Base-by-base conservation (phyloP, 2,329 filamentous ascomycete species). In the Pseudogymnoascus verrucosus region DNA sequence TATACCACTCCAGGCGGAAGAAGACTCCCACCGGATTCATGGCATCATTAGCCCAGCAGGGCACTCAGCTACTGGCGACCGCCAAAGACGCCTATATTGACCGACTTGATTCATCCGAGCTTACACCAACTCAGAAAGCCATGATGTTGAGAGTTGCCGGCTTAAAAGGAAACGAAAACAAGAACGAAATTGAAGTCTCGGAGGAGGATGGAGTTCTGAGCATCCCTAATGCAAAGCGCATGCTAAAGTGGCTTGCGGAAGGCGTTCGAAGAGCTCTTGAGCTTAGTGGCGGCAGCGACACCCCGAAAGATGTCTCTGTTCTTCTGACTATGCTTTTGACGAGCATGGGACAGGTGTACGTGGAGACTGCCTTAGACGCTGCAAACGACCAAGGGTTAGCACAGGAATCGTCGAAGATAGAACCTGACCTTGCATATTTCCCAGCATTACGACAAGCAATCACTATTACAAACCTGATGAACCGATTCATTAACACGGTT, bases 171-270 rank as follows among this genome's bases (percentile, higher is more conserved):
- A 85, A 90, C 60, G 87, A 88, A 66, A 86, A 84, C 67, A 90
- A 91, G 74, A 89, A 89, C 68, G 93, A 96, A 62, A 91, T 96
- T 64, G 93, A 96, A 73, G 89, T 98, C 34, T 88, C 89, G 0
- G 95, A 98, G 65, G 87, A 93, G 72, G 93, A 99, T 71, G 95
- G 95, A 36, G 82, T 86, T 64, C 79, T 98, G 26, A 93, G 88
- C 68, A 80, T 96, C 4, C 81, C 86, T n/a, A 92, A 90, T 74
- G 91, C 93, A n/a, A 98, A 98, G 77, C 85, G 95, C 64, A 99
- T 99, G 93, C 83, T 99, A 65, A 96, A 91, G 73, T 99, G 95
- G 95, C 80, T 99, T 42, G 95, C 95, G 2, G 95, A 99, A 78
- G 92, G 91, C 66, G 93, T 99, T 23, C 90, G 95, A 40, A 84